Evolutionary conservation across 2,329 filamentous ascomycete species (phyloP).

Genomic region (Penicillium crustosum): DNA sequence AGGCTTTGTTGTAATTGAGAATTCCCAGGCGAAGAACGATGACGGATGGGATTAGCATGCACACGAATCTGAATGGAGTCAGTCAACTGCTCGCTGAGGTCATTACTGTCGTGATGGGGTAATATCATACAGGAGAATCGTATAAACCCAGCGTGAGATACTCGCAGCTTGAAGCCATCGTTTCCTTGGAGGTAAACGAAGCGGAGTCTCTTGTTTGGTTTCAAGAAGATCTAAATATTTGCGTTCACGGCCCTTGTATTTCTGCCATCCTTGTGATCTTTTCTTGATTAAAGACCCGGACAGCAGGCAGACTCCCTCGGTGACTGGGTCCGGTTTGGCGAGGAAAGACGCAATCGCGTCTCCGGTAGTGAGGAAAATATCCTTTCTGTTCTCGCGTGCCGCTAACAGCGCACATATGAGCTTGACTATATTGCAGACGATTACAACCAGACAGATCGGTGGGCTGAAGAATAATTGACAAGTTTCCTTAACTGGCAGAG

Average conservation of each 20-base stretch:
- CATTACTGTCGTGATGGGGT: not conserved
- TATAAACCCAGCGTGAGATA: not conserved
- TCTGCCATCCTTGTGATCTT: not conserved
- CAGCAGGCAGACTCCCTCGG: not conserved
- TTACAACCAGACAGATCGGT: not conserved
- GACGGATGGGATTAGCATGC: not conserved
- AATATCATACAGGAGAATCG: not conserved
- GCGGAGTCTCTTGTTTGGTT: not conserved
- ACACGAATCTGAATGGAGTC: not conserved
- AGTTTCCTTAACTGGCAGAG: not conserved
- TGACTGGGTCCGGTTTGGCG: not conserved
- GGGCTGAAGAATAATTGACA: not conserved
- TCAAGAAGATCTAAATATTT: not conserved
- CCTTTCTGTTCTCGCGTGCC: not conserved
- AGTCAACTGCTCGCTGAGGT: not conserved
- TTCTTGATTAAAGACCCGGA: not conserved
- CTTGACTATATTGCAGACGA: not conserved
- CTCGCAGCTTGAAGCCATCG: slow-evolving; percentile 1
- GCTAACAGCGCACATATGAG: not conserved
- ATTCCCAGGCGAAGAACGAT: not conserved
- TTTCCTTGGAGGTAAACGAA: not conserved
- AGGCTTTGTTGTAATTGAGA: not conserved
- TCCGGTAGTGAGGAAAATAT: not conserved
- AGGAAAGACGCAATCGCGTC: not conserved
- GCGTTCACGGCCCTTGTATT: not conserved